Conservation (phyloP, 1,139 yeast species). For the Saccharomyces hybrid region DNA sequence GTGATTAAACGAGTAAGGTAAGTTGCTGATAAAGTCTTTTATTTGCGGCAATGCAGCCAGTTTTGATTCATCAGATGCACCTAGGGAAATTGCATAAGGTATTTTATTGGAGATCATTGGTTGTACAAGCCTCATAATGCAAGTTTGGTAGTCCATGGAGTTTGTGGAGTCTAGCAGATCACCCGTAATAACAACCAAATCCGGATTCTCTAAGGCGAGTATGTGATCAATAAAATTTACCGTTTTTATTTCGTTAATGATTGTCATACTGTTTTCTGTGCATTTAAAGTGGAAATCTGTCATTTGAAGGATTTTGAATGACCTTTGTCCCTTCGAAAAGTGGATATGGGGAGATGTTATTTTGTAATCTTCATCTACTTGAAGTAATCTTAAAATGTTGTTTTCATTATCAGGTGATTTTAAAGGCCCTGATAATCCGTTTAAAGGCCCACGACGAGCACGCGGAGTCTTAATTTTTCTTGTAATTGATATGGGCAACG, state of each 20-base stretch:
- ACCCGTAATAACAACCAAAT: slow-evolving; percentile 71
- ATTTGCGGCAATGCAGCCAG: slow-evolving; percentile 19
- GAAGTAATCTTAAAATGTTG: background rate
- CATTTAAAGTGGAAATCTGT: slow-evolving; percentile 75
- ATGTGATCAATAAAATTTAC: slow-evolving; percentile 48
- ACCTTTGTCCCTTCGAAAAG: background rate
- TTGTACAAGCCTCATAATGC: slow-evolving; percentile 59
- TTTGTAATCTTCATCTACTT: background rate
- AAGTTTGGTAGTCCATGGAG: slow-evolving; percentile 61
- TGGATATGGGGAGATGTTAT: background rate
- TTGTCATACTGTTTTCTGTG: slow-evolving; percentile 36
- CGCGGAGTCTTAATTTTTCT: slow-evolving; percentile 3
- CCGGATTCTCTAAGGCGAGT: slow-evolving; percentile 62
- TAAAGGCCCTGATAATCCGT: background rate
- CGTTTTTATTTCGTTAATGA: slow-evolving; percentile 38
- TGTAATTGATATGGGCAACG: slow-evolving; percentile 12
- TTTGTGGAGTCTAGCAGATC: slow-evolving; percentile 54
- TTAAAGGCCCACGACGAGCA: background rate
- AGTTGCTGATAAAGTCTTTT: slow-evolving; percentile 15
- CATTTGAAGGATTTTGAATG: slow-evolving; percentile 64
- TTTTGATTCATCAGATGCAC: slow-evolving; percentile 38
- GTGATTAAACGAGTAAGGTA: slow-evolving; percentile 21
- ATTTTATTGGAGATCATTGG: slow-evolving; percentile 56
- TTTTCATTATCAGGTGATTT: background rate
- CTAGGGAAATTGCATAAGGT: slow-evolving; percentile 68